phyloP scores from a whole-genome alignment of 441 rosid genomes.

The Metrosideros polymorpha region DNA sequence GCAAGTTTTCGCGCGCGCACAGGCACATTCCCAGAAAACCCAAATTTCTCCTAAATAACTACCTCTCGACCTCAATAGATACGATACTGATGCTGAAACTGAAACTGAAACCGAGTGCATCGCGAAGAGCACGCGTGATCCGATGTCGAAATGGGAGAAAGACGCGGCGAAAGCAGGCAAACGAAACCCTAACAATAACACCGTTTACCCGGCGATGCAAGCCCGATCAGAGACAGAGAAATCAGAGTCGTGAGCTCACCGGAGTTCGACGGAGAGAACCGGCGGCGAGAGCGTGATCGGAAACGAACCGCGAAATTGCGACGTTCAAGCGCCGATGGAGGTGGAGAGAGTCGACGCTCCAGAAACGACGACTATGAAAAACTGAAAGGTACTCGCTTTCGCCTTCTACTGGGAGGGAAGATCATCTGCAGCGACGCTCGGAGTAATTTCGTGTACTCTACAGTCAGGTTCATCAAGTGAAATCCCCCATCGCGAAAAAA shows the following conservation, averaged over 20 bases:
- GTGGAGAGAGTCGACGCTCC: not conserved
- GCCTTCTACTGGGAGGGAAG: rapidly evolving
- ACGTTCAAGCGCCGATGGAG: not conserved
- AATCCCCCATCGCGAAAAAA: no score
- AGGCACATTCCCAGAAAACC: not conserved
- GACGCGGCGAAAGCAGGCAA: not conserved
- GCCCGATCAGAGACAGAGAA: not conserved
- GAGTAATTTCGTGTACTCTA: not conserved
- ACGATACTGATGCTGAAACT: not conserved
- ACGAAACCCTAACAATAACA: not conserved
- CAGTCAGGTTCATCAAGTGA: not conserved
- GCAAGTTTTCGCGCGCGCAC: not conserved
- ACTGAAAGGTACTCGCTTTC: not conserved
- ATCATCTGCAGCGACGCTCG: not conserved
- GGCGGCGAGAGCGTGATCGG: not conserved
- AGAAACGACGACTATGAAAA: not conserved
- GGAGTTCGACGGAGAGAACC: not conserved
- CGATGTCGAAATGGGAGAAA: not conserved
- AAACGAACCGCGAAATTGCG: not conserved
- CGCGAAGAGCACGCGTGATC: not conserved
- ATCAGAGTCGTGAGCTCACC: not conserved
- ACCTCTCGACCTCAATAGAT: not conserved
- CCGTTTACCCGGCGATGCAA: not conserved
- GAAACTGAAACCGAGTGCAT: not conserved
- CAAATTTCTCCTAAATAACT: not conserved